Base-by-base conservation (phyloP, 2,329 filamentous ascomycete genomes). In the Aspergillus eucalypticola region DNA sequence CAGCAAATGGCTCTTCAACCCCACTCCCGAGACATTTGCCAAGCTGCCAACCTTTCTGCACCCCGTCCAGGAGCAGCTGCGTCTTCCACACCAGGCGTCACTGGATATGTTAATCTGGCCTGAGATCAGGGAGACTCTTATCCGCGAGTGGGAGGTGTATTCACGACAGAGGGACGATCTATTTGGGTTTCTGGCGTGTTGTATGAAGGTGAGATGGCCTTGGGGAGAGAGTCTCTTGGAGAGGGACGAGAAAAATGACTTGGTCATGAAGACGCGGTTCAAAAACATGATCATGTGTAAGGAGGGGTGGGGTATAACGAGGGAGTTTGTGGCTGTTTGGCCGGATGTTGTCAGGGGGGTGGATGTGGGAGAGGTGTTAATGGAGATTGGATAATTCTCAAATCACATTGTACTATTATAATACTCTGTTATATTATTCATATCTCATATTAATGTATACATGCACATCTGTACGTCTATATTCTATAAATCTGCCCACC, bases 91-190 rank as follows among this genome's bases (percentile, higher is more conserved):
- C 49, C 67, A 66, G 4, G 32, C 65, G 2, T 55, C 55, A 6
- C 46, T 72, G 25, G 64, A 68, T 42, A 59, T 64, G 35, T n/a
- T 71, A 3, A 56, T 66, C 3, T 72, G 67, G 66, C 69, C 66
- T 2, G 61, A 62, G 51, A 19, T 72, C 7, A 61, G 70, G 4
- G 17, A 56, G 4, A 71, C 71, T 44, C 10, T 72, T n/a, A 70
- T 72, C 25, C 56, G 49, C 5, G 59, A 62, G 19, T 71, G 69
- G 68, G 52, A 61, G 8, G n/a, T 66, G 1, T 65, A 68, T 54
- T 21, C 38, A 8, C n/a, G 54, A 8, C 21, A 51, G 38, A 29
- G 25, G 6, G 38, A 56, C 11, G 60, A 66, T 8, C 21, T 66
- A 1, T 48, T 52, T 13, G 58, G 56, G 4, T 58, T 63, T n/a